Evolutionary conservation across 2,329 filamentous ascomycete genomes (phyloP), one percentile per base, ranked within the genome.

Genomic region (Allantophomopsis cytisporea): DNA sequence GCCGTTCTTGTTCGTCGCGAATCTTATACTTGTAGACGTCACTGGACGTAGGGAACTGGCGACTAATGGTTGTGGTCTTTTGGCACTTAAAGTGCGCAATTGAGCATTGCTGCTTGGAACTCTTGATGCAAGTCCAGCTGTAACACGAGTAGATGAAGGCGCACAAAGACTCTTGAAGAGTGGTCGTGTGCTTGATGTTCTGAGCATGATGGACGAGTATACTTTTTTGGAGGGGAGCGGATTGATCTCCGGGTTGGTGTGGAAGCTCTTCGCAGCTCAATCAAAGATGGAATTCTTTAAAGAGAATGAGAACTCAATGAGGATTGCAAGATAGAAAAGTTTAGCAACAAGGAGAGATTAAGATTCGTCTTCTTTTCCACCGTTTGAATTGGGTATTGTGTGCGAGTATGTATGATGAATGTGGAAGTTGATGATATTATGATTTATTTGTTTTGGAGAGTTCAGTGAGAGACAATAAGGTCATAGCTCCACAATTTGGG

Each of bases 21-120:
- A 64, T 46, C 66, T 68, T 48, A 69, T 60, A 35, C 69, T 58
- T 35, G 64, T 61, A 34, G 60, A 65, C 45, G 60, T 63, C 30
- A 64, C 54, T 33, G 66, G 63, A 8, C 42, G 47, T 17, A 38
- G n/a, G 2, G 44, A 35, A 5, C 45, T 38, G 5, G 37, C 23
- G 10, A 45, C 6, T 15, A 31, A 40, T 31, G 42, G 16, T 38
- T 51, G 45, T 7, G 53, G 51, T 14, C 49, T 48, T 42, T 41
- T 48, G n/a, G 41, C 46, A 38, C 41, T 50, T 32, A 48, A 44
- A 39, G 45, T 43, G 14, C 39, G 46, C 28, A 48, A 35, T 11
- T 47, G 36, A 36, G 41, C 35, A 30, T 42, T 34, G 41, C 45
- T 44, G 23, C 46, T 46, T 35, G 49, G 45, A 23, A 41, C 46